Percentiles rank a stretch among this genome's conserved stretches.
These are phyloP conservation scores for Russula griseocarnosa DNA, from an alignment of 768 basidiomycete species.

Conservation along the genomic window DNA sequence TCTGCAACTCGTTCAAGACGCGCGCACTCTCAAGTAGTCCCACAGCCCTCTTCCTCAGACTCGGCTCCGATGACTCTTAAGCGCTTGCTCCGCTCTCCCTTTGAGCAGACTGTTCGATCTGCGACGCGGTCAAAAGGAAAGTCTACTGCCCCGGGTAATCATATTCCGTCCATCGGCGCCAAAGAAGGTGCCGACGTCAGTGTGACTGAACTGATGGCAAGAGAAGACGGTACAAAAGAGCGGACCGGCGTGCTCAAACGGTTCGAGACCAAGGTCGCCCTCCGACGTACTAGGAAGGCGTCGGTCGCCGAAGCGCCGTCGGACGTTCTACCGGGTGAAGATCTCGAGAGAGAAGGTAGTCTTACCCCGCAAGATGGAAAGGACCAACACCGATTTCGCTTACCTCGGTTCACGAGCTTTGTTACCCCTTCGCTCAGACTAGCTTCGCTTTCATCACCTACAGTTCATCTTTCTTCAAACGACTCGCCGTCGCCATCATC, in stretches of 20 bases:
- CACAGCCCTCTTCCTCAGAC: constrained; percentile 13
- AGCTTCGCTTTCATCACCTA: constrained; percentile 73
- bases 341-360: background rate
- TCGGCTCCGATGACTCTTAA: constrained; percentile 55
- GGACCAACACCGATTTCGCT: constrained; percentile 34
- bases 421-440: constrained; percentile 61
- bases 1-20: constrained; percentile 17
- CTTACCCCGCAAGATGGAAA: constrained; percentile 4
- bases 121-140: constrained; percentile 57
- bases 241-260: constrained; percentile 44
- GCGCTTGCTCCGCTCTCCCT: constrained; percentile 56
- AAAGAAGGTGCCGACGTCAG: constrained; percentile 7
- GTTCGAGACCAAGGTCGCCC: constrained; percentile 36
- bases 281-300: constrained; percentile 39
- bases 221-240: constrained; percentile 14
- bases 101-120: constrained; percentile 63
- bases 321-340: constrained; percentile 31
- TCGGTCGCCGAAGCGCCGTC: constrained; percentile 39
- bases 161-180: constrained; percentile 40
- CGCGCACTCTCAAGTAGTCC: background rate
- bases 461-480: constrained; percentile 60
- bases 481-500: constrained; percentile 51
- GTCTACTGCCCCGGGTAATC: constrained; percentile 36
- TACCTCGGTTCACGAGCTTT: constrained; percentile 56
- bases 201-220: constrained; percentile 10